A percentile compares a stretch with the other conserved stretches of the same genome.
Conservation (phyloP, 1,139 yeast species). For the Protomyces macrosporus region DNA sequence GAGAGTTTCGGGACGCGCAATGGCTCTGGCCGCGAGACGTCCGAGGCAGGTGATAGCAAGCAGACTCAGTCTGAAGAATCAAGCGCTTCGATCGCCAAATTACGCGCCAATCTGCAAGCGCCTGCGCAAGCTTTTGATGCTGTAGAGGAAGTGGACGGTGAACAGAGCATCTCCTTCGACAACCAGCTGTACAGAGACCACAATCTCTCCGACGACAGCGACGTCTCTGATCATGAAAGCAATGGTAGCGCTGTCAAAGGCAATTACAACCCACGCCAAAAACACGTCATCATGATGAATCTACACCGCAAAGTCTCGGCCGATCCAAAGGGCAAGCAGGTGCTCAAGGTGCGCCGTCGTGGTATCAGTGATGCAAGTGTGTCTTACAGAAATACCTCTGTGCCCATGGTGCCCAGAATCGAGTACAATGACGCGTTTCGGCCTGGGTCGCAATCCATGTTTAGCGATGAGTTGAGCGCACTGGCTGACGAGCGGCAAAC, state of each 20-base stretch:
- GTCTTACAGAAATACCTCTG: background rate
- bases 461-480: constrained; percentile 6
- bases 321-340: constrained; percentile 12
- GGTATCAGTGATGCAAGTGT: constrained; percentile 22
- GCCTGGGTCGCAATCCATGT: constrained; percentile 7
- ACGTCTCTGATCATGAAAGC: constrained; percentile 18
- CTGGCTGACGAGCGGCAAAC: background rate
- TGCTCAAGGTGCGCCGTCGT: constrained; percentile 11
- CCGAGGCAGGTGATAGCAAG: background rate
- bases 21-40: background rate
- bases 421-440: constrained; percentile 2
- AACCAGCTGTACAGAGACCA: constrained; percentile 1
- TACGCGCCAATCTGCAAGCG: background rate
- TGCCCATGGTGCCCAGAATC: constrained; percentile 1
- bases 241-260: background rate
- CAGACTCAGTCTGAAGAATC: background rate
- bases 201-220: constrained; percentile 20
- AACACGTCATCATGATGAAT: constrained; percentile 17
- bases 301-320: constrained; percentile 9
- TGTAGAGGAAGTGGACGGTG: background rate
- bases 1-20: background rate
- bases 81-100: background rate
- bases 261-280: constrained; percentile 1
- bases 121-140: background rate
- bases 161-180: background rate